Evolutionary conservation across 345 rosid genomes (phyloP), one percentile per base, ranked within the genome.

Genomic region (Aquilaria sinensis): DNA sequence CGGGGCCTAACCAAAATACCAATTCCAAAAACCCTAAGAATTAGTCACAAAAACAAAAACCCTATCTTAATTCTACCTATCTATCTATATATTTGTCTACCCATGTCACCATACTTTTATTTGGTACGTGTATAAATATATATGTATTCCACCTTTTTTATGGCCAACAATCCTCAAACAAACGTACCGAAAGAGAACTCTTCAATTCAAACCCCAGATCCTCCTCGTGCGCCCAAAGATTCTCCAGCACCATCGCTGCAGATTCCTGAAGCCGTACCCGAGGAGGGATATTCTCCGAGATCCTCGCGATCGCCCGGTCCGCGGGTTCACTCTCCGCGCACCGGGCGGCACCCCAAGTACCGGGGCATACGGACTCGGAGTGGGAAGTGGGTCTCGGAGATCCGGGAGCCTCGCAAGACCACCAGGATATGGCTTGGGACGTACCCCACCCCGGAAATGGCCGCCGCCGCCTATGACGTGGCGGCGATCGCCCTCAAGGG

Each of bases 351-450:
- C 8, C 72, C 87, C 2, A 15, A 2, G 5, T 88, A 72, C 68
- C 67, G 80, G 13, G 96, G 96, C 5, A 77, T 91, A 37, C 68
- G 97, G 51, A 63, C 73, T 48, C 72, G 97, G 65, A 86, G 87
- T 31, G 91, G 97, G 10, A 77, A 85, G 82, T 80, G 88, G 88
- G 96, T 88, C 1, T 88, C 96, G 2, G 96, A 88, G 78, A 83
- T 85, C 58, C 73, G 96, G 33, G 87, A 85, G 79, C 96, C 96
- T 30, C 85, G 87, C 61, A 85, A 85, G 60, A 72, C 87, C 31
- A 85, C 81, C 1, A 74, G 96, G 8, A 79, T 85, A 12, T 87
- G 95, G 95, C 74, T 87, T 0, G 95, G 95, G 3, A 87, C 93
- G 10, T 84, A 84, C 37, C 78, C 86, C 2, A 82, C 81, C 3